Base-by-base conservation (phyloP, 2,329 filamentous ascomycete genomes). In the Alternaria solani region DNA sequence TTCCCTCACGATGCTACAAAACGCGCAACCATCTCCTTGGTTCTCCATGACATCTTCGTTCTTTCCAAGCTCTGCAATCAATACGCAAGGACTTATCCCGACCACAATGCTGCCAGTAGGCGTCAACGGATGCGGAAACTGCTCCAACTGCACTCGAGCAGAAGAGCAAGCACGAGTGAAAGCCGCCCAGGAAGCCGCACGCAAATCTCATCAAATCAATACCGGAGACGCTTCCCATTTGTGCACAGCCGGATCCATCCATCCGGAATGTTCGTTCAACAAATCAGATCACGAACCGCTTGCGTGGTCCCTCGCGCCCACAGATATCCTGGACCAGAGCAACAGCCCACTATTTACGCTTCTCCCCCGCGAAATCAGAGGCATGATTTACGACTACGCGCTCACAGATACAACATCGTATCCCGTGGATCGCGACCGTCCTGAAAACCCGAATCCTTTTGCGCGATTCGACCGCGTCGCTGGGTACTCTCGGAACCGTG, bases 291-390 rank as follows among this genome's bases (percentile, higher is more conserved):
- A 56, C 6, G 63, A 69, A 23, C 68, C 68, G 2, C 59, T 69
- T 3, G 68, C 68, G 18, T 70, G 66, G 68, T 66, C 57, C 5
- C 47, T 69, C 1, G 46, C 59, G 1, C 11, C 54, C 7, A 39
- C 43, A 7, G 18, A 41, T 3, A 23, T 59, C 7, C 32, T 47
- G 5, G 25, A 48, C 5, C 67, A 72, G 9, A 47, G 41, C 25
- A 55, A 53, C 8, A 63, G 56, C 28, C 55, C 55, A 3, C 43
- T 71, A 2, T 72, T 61, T 39, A 55, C 51, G 1, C 53, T 43
- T 6, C 23, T 71, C 4, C 65, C 67, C 1, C 61, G 43, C 14
- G 70, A 72, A 18, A 46, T 72, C 9, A 57, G 67, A 28, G 61
- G 69, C 23, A 42, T 68, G 23, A 58, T 72, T 8, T 70, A 54